Conservation (phyloP, 805 yeast genomes). For the Candida easanensis region DNA sequence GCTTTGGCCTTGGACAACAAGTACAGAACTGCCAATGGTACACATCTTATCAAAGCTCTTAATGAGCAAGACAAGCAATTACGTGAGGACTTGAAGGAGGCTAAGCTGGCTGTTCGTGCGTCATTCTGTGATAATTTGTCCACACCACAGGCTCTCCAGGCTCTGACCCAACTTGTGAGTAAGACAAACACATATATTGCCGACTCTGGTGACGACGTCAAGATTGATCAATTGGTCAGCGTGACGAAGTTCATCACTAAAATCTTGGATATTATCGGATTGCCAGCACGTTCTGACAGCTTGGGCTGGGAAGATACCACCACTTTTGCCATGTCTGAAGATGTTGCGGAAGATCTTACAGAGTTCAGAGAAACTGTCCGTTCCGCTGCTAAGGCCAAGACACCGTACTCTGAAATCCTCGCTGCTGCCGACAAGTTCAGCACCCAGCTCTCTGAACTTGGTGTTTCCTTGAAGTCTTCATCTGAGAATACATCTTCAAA, state of each 20-base stretch:
- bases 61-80: constrained; percentile 54
- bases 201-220: constrained; percentile 46
- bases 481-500: neutral
- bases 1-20: constrained; percentile 71
- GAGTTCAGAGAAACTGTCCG: constrained; percentile 1
- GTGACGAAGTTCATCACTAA: constrained; percentile 68
- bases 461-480: neutral
- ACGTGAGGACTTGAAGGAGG: constrained; percentile 42
- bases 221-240: constrained; percentile 64
- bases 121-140: constrained; percentile 89
- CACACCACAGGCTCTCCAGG: constrained; percentile 70
- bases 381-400: neutral
- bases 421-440: neutral
- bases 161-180: constrained; percentile 65
- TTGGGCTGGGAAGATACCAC: constrained; percentile 74
- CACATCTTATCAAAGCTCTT: constrained; percentile 59
- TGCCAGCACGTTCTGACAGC: constrained; percentile 61
- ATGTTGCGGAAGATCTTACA: constrained; percentile 28
- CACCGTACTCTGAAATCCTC: neutral
- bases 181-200: constrained; percentile 70
- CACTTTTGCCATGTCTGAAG: constrained; percentile 35
- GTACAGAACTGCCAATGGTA: constrained; percentile 46
- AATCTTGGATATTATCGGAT: constrained; percentile 72
- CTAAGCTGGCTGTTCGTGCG: constrained; percentile 61
- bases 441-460: neutral